Evolutionary conservation across 1,139 yeast genomes (phyloP), one percentile per base, ranked within the genome.

Genomic region (Zygoascus sp.): DNA sequence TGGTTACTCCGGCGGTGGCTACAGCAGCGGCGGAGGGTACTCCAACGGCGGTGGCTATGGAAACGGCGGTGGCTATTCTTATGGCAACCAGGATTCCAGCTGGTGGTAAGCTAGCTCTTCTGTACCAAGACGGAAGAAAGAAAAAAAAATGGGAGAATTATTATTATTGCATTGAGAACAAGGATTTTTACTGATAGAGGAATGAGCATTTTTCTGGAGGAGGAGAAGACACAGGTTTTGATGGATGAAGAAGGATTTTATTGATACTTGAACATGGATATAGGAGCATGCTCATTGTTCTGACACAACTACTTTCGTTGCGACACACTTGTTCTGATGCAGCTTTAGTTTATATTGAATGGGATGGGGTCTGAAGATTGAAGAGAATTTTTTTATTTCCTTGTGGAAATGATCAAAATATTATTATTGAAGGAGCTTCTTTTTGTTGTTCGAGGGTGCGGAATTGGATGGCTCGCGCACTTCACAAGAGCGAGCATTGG

Each of bases 11-110:
- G 60, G 70, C 42, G 52, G 53, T 46, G 61, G 66, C 58, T 45
- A 48, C 45, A 61, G 58, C 55, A 61, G 65, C 45, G 63, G 67
- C 6, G 43, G 48, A 55, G 64, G 68, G 59, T 58, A 61, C 48
- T 59, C 68, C 47, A 48, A 54, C 48, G 50, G 50, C 46, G 60
- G 65, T 47, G 56, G 57, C 44, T 53, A 51, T 49, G 53, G 52
- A 51, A 46, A 50, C 45, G 54, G 58, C 40, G 55, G 58, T 44
- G 47, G 52, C 47, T 42, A 44, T 45, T 60, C 69, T 38, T 54
- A 54, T 46, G 62, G 66, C 58, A 49, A 47, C 49, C 49, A 46
- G 28, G 54, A 49, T 44, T 42, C 48, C 38, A 42, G 54, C 48
- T 61, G 65, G 65, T 61, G 65, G 65, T 61, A 62, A 56, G 45